A percentile compares a stretch with the other conserved stretches of the same genome.
These are phyloP conservation scores for Bryoerythrophyllum caledonicum DNA, from an alignment of 225 moss, liverwort and hornwort species.

Conservation along the genomic window DNA sequence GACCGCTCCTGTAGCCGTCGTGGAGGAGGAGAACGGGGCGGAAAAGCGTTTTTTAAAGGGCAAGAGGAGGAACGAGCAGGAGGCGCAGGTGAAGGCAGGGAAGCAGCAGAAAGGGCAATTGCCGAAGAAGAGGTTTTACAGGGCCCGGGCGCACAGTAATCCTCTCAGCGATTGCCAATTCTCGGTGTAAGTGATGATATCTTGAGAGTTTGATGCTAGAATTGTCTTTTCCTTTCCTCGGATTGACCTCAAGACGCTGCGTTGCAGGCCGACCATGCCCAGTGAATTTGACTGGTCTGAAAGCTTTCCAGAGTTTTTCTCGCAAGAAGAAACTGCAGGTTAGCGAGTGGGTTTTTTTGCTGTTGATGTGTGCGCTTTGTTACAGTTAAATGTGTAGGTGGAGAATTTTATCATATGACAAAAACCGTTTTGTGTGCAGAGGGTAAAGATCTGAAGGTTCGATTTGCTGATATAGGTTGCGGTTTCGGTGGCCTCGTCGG, in stretches of 20 bases:
- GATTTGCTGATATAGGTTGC: slow-evolving; percentile 94
- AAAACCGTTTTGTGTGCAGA: slow-evolving; percentile 36
- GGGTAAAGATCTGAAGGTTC: slow-evolving; percentile 62
- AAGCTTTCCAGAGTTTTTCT: slow-evolving; percentile 70
- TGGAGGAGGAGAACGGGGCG: background rate
- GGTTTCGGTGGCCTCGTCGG: slow-evolving; percentile 97
- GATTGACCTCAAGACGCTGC: slow-evolving; percentile 1
- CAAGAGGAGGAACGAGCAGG: slow-evolving; percentile 79
- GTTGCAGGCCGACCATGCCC: slow-evolving; percentile 77
- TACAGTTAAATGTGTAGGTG: background rate
- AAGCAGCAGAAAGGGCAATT: slow-evolving; percentile 63
- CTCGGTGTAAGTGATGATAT: slow-evolving; percentile 60
- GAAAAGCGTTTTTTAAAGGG: slow-evolving; percentile 40
- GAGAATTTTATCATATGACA: background rate
- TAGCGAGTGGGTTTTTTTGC: slow-evolving; percentile 16
- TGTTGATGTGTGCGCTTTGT: slow-evolving; percentile 22
- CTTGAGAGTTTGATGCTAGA: slow-evolving; percentile 9
- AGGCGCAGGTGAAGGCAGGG: slow-evolving; percentile 53
- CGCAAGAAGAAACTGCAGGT: slow-evolving; percentile 29
- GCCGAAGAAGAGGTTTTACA: slow-evolving; percentile 89
- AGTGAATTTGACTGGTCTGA: slow-evolving; percentile 77
- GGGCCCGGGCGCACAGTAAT: slow-evolving; percentile 96
- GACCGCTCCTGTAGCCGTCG: background rate
- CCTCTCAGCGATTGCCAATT: slow-evolving; percentile 93
- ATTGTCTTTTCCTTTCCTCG: background rate